Conservation (phyloP, 305 asterid species). For the Solanum hybrid region DNA sequence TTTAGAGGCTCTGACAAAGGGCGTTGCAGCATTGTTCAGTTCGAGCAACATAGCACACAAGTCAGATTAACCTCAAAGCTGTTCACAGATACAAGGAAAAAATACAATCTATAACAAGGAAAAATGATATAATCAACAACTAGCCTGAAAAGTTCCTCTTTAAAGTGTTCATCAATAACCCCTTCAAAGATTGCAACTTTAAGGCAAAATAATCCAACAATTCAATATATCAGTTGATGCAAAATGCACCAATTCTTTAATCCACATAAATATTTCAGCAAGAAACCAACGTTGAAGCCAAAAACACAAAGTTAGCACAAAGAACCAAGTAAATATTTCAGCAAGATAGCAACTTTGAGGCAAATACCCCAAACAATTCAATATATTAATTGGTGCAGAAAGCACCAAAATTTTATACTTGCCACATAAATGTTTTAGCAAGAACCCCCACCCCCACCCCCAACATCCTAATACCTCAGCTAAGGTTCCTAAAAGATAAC, state of each 20-base stretch:
- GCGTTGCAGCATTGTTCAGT: neutral
- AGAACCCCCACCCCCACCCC: neutral
- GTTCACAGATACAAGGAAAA: neutral
- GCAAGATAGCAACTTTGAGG: neutral
- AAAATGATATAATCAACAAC: neutral
- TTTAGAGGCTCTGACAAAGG: neutral
- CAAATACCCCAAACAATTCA: neutral
- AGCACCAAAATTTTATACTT: neutral
- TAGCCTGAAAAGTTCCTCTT: neutral
- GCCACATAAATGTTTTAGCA: constrained; percentile 22
- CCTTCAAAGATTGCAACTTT: neutral
- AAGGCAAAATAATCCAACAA: neutral
- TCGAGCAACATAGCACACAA: neutral
- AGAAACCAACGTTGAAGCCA: neutral
- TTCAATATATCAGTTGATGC: neutral
- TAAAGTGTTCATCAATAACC: neutral
- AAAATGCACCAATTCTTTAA: neutral
- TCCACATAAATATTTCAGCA: constrained; percentile 24
- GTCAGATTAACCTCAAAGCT: neutral
- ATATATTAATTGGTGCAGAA: neutral
- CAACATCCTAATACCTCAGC: neutral
- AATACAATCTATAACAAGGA: neutral
- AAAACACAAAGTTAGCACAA: neutral
- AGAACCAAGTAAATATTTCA: constrained; percentile 18
- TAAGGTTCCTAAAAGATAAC: neutral